phyloP scores from a whole-genome alignment of 305 asterid genomes.

The Rubia balearica region DNA sequence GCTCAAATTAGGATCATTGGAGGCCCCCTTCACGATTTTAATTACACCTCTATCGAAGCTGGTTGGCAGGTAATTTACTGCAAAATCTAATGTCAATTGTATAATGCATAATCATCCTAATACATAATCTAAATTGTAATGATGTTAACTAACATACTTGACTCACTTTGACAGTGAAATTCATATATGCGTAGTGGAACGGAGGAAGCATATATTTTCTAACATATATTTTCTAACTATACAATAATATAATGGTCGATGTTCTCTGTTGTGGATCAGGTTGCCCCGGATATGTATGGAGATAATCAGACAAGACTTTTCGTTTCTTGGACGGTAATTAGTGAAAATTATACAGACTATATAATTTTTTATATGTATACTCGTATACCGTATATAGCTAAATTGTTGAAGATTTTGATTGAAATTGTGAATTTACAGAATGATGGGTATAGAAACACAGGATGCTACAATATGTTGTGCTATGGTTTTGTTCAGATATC shows the following conservation, averaged over 20 bases:
- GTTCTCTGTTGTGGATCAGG: neutral
- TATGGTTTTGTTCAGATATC: conserved; percentile 5
- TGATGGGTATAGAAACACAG: neutral
- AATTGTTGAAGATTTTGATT: neutral
- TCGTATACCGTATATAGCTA: neutral
- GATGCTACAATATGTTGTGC: conserved; percentile 7
- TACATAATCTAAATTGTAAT: no score
- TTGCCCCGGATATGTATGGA: neutral
- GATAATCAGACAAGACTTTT: neutral
- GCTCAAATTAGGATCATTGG: conserved; percentile 1
- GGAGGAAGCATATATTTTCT: neutral
- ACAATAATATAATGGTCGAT: no score
- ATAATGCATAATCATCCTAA: no score
- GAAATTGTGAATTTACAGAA: neutral
- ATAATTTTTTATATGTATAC: neutral
- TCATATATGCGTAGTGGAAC: no score
- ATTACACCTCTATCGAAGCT: conserved; percentile 1
- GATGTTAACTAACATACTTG: no score
- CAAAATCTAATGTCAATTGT: neutral
- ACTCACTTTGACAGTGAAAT: no score
- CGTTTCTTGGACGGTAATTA: conserved; percentile 3
- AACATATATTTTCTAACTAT: neutral
- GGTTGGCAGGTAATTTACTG: conserved; percentile 6
- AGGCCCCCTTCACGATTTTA: neutral
- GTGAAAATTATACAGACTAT: neutral